Evolutionary conservation across 495 filamentous ascomycete genomes (phyloP), one percentile per base, ranked within the genome.

Genomic region (Venustampulla echinocandica): DNA sequence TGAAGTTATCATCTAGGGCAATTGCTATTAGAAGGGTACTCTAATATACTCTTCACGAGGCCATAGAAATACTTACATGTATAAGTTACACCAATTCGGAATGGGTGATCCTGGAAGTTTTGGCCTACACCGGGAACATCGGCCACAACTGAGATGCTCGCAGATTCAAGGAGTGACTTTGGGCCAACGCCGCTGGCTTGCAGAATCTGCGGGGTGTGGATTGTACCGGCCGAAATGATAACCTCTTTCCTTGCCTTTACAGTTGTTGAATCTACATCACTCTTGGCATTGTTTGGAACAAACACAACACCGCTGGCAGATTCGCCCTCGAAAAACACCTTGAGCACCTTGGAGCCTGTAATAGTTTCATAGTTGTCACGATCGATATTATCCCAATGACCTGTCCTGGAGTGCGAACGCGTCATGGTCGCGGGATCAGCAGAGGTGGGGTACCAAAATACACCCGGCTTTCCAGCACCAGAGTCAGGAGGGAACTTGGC

Each of bases 91-190:
- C 52, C 27, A 30, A n/a, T 30, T 15, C 47, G 7, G 23, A 50
- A 24, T 22, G 45, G 27, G 30, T 55, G 52, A 45, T 45, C 42
- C 15, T 45, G 42, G 15, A 87, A 68, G 64, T 88, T 81, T 65
- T 87, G 76, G 47, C 86, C 86, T 2, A 92, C 77, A 61, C 80
- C 82, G 32, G 83, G 80, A 41, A 87, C 71, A 43, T 86, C 75
- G 55, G 77, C 75, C 2, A 86, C 61, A 3, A 87, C 74, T 18
- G 73, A 70, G 49, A 92, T 87, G 13, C 65, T 67, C 44, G 84
- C 69, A 13, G 65, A 62, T 22, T 70, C 54, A 11, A 90, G 77
- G 33, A 89, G 74, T 47, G 72, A 51, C 20, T 64, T 62, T 20
- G 75, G 75, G 13, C 86, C 86, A 25, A 92, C 69, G 24, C 86